Evolutionary conservation across 345 rosid genomes (phyloP).

Genomic region (Pugionium dolabratum): DNA sequence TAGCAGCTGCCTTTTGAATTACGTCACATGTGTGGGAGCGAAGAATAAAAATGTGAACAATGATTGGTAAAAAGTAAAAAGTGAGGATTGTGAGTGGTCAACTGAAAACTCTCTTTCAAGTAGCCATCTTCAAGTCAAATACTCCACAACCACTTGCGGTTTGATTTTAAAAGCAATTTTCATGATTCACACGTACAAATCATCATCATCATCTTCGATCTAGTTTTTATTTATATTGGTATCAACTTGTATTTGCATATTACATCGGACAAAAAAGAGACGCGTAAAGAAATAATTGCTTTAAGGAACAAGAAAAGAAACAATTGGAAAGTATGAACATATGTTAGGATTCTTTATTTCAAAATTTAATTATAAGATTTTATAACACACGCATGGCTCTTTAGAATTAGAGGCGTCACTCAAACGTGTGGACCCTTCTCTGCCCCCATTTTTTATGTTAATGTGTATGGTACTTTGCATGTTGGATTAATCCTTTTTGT

Average conservation of each 20-base stretch:
- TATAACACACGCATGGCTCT: slow-evolving; percentile 28
- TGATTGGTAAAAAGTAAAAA: not conserved
- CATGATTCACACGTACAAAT: slow-evolving; percentile 12
- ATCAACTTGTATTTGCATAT: slow-evolving; percentile 15
- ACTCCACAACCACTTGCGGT: slow-evolving; percentile 31
- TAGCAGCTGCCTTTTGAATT: too few relatives aligned
- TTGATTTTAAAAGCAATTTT: slow-evolving; percentile 14
- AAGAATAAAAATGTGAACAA: slow-evolving; percentile 6
- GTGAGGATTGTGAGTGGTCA: slow-evolving; percentile 10
- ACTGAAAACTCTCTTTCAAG: slow-evolving; percentile 5
- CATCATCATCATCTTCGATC: not conserved
- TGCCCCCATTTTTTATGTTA: not conserved
- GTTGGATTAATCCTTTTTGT: not conserved
- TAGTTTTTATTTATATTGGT: not conserved
- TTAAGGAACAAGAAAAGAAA: slow-evolving; percentile 1
- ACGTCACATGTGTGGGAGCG: not conserved
- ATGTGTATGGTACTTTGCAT: slow-evolving; percentile 16
- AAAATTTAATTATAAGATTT: not conserved
- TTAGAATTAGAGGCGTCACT: not conserved
- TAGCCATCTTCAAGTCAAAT: slow-evolving; percentile 2
- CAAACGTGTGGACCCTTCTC: slow-evolving; percentile 35
- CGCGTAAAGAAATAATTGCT: not conserved
- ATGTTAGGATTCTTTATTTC: not conserved
- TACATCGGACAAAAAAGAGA: not conserved
- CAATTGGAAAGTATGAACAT: not conserved